phyloP scores from a whole-genome alignment of 2,329 filamentous ascomycete genomes.

The Penicillium polonicum region DNA sequence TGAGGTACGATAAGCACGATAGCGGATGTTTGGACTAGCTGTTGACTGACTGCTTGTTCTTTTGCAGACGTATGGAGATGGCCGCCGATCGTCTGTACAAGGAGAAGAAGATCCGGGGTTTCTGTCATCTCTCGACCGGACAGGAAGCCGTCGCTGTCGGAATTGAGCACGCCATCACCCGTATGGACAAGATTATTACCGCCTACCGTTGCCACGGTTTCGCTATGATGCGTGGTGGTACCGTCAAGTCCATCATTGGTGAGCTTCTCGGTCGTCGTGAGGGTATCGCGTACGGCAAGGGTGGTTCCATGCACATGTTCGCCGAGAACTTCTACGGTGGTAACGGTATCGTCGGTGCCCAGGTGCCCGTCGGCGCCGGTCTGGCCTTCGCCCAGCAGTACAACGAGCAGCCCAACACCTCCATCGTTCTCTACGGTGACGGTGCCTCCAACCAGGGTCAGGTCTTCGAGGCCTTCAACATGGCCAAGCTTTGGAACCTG shows the following conservation, averaged over 20 bases:
- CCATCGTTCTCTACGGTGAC: conserved; percentile 91
- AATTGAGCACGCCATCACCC: conserved; percentile 93
- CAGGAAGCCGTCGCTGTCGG: conserved; percentile 97
- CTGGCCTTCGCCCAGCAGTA: conserved; percentile 98
- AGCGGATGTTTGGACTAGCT: background rate
- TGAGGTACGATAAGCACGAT: conserved; percentile 64
- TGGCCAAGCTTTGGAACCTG: conserved; percentile 98
- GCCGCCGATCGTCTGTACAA: conserved; percentile 98
- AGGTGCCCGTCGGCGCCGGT: conserved; percentile 95
- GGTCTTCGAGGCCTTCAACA: conserved; percentile 99
- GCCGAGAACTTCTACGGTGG: conserved; percentile 95
- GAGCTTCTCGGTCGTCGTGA: conserved; percentile 92
- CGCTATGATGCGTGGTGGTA: conserved; percentile 90
- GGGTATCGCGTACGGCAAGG: conserved; percentile 98
- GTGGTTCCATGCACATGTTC: conserved; percentile 99
- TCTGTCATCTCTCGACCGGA: conserved; percentile 97
- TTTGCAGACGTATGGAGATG: conserved; percentile 94
- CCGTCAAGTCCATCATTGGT: conserved; percentile 88
- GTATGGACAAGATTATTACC: conserved; percentile 91
- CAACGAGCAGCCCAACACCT: conserved; percentile 78
- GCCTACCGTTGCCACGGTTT: conserved; percentile 99
- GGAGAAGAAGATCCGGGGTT: conserved; percentile 99
- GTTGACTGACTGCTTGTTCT: conserved; percentile 10
- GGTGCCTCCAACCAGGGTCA: conserved; percentile 99
- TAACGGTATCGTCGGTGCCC: conserved; percentile 98